Evolutionary conservation across 257 asterid species (phyloP).

Genomic region (Petunia axillaris): DNA sequence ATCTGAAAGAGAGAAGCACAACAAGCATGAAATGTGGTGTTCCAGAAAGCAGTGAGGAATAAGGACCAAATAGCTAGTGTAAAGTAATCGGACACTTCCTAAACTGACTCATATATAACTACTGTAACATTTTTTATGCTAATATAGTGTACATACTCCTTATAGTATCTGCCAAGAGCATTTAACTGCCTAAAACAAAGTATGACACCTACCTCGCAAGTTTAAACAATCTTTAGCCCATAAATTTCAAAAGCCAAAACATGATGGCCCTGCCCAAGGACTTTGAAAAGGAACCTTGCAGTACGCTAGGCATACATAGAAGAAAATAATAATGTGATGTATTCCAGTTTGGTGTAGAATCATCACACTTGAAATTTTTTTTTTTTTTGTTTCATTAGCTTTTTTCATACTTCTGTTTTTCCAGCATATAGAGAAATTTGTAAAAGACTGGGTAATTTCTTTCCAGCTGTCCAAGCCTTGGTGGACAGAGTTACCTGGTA

Average conservation of each 20-base stretch:
- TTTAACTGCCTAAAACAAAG: not conserved
- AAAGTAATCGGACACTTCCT: not conserved
- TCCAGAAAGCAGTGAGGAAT: not conserved
- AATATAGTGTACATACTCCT: not conserved
- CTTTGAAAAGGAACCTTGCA: conserved; percentile 13
- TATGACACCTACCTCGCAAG: conserved; percentile 2
- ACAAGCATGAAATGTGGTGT: conserved; percentile 17
- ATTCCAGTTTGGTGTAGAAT: not conserved
- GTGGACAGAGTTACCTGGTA: no score
- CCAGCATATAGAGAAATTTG: not conserved
- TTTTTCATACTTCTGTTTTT: not conserved
- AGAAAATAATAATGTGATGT: not conserved
- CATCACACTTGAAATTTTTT: not conserved
- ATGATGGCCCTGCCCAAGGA: not conserved
- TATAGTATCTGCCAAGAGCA: not conserved
- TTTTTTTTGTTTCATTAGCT: not conserved
- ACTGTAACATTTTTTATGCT: not conserved
- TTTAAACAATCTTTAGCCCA: not conserved
- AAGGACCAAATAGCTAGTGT: not conserved
- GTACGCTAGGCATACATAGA: conserved; percentile 3
- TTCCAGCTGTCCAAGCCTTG: no score
- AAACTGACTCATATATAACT: not conserved
- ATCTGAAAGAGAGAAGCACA: conserved; percentile 48
- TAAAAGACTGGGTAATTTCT: not conserved
- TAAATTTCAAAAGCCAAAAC: not conserved